Evolutionary conservation across 306 rosid species (phyloP).

Genomic region (Alnus glutinosa): DNA sequence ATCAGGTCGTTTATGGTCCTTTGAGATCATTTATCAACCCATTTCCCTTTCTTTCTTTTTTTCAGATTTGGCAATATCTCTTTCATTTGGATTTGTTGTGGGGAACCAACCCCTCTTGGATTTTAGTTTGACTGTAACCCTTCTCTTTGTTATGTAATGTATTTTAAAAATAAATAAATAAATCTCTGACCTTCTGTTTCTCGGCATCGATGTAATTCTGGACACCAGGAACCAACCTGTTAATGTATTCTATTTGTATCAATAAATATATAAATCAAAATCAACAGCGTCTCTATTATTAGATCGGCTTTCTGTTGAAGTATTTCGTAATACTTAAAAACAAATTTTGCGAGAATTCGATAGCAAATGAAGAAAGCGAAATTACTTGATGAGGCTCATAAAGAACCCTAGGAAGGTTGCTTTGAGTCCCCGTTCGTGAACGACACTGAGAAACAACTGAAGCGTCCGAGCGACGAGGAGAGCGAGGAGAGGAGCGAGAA

Average conservation of each 20-base stretch:
- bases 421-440: conserved; percentile 43
- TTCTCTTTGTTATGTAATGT: too few species aligned
- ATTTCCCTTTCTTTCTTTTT: too few species aligned
- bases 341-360: not conserved
- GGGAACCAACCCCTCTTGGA: too few species aligned
- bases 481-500: conserved; percentile 39
- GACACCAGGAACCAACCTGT: conserved; percentile 54
- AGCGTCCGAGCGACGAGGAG: conserved; percentile 34
- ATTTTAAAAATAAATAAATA: not conserved
- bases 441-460: conserved; percentile 33
- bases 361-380: not conserved
- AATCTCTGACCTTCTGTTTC: conserved; percentile 48
- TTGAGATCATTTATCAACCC: too few species aligned
- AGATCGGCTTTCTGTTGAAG: not conserved
- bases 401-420: conserved; percentile 34
- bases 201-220: conserved; percentile 48
- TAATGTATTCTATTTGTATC: not conserved
- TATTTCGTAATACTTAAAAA: not conserved
- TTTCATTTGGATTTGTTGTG: too few species aligned
- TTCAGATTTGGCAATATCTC: too few species aligned
- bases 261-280: not conserved
- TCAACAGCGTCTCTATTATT: not conserved
- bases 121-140: too few species aligned
- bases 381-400: conserved; percentile 46
- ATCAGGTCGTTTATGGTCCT: too few species aligned